Evolutionary conservation across 1,139 yeast species (phyloP).

Genomic region (Spencermartinsiella ligniputridi): DNA sequence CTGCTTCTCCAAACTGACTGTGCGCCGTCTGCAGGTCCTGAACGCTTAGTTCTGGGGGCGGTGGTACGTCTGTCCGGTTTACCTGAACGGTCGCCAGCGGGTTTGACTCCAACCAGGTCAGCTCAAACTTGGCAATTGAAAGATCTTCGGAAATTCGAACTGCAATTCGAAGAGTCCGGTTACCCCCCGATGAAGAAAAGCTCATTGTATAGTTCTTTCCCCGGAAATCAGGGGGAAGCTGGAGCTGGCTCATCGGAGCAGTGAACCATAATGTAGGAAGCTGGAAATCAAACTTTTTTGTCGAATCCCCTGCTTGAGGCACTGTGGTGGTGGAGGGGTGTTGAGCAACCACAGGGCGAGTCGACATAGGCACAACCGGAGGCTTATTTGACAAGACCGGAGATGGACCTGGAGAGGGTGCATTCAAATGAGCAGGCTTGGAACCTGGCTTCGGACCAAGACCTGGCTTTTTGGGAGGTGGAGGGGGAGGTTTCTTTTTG

Average conservation of each 20-base stretch:
- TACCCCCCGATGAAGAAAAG: conserved; percentile 14
- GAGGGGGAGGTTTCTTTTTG: conserved; percentile 32
- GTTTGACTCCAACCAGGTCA: conserved; percentile 42
- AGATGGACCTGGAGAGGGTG: conserved; percentile 7
- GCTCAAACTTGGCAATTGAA: conserved; percentile 42
- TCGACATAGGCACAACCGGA: conserved; percentile 6
- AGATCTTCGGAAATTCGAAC: conserved; percentile 48
- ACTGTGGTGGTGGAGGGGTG: conserved; percentile 15
- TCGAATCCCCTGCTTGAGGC: conserved; percentile 10
- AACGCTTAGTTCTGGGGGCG: conserved; percentile 46
- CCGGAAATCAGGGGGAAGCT: conserved; percentile 26
- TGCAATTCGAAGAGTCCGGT: conserved; percentile 24
- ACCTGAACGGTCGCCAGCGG: conserved; percentile 33
- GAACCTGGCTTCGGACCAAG: conserved; percentile 9
- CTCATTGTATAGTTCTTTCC: conserved; percentile 21
- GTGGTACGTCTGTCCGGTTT: conserved; percentile 42
- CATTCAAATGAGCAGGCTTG: not conserved
- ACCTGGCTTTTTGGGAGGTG: conserved; percentile 27
- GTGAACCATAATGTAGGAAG: conserved; percentile 27
- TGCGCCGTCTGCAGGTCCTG: conserved; percentile 34
- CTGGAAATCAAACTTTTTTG: conserved; percentile 23
- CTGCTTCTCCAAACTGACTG: conserved; percentile 39
- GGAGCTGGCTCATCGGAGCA: conserved; percentile 19
- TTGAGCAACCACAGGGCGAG: conserved; percentile 20
- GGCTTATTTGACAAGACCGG: no score